Base-by-base conservation (phyloP, 2,329 filamentous ascomycete species). In the Phyllosticta capitalensis region DNA sequence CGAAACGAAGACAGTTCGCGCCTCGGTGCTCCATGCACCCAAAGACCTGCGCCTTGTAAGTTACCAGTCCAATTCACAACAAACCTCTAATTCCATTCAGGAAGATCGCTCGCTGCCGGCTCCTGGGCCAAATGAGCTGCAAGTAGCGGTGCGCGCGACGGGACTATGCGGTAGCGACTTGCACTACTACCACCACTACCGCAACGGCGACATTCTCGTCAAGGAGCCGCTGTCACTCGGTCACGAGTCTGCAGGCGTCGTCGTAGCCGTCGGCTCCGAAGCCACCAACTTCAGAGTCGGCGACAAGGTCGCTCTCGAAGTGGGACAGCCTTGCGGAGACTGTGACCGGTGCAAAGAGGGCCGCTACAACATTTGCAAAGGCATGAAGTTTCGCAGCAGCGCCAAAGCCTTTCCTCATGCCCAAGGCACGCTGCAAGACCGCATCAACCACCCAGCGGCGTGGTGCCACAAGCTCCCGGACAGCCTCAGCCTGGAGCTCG, bases 301-400 rank as follows among this genome's bases (percentile, higher is more conserved):
- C 61, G 92, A 96, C 75, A 86, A 89, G 66, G 87, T 96, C 20
- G 91, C 92, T n/a, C 79, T 97, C 50, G 92, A 97, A 79, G 92
- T 95, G 14, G 92, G 92, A 55, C 82, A 89, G 56, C 90, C 91
- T 0, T 97, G 92, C 77, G 85, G 88, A 48, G 68, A 71, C 49
- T 86, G 83, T 67, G 71, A 76, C 21, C 72, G 80, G 56, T 86
- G 83, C 67, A 72, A 74, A 51, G 75, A 79, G 59, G 81, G 80
- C 56, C 72, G 83, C 55, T 85, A 85, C 68, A 86, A 86, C 65
- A 82, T 86, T 63, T 86, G 83, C 73, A 78, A 79, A 22, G 73
- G 73, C 9, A 79, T 86, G 75, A 75, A 74, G 49, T 85, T 85
- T 67, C 70, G 82, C 61, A 82, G 79, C 65, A 82, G 79, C 58